Percentiles rank a stretch among this genome's conserved stretches.
Evolutionary conservation across 768 basidiomycete species (phyloP).

Genomic region (Mycena amicta): DNA sequence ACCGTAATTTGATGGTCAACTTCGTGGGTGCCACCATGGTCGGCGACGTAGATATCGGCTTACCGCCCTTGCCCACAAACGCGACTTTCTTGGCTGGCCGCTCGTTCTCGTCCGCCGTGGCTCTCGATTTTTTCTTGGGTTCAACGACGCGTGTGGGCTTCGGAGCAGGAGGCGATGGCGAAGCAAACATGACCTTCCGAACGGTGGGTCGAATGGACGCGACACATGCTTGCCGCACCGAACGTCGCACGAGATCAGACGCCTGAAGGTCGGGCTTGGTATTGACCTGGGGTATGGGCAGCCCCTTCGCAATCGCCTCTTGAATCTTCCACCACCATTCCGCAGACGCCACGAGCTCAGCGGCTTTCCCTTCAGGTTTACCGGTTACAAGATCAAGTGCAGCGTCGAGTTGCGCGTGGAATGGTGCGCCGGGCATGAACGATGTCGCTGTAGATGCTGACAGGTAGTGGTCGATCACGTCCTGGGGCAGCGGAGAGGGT

Average conservation of each 20-base stretch:
- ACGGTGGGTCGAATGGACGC: background rate
- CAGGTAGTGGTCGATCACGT: background rate
- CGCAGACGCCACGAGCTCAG: background rate
- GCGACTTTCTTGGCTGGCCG: constrained; percentile 6
- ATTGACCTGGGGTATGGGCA: background rate
- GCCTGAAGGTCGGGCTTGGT: background rate
- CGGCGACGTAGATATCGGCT: background rate
- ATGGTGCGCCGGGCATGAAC: constrained; percentile 2
- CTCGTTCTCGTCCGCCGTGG: background rate
- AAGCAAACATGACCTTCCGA: background rate
- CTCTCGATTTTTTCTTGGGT: background rate
- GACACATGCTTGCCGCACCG: background rate
- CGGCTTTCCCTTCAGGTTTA: background rate
- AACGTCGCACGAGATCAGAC: background rate
- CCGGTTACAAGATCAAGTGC: background rate
- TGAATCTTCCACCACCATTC: background rate
- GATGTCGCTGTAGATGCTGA: background rate
- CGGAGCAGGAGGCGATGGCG: background rate
- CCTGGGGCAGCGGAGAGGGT: background rate
- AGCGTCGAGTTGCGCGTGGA: background rate
- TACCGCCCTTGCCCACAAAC: background rate
- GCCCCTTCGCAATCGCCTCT: background rate
- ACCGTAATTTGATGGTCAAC: background rate
- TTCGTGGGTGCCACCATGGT: background rate
- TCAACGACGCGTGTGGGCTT: background rate